phyloP scores from a whole-genome alignment of 768 basidiomycete species.

The Tylopilus intermedius region DNA sequence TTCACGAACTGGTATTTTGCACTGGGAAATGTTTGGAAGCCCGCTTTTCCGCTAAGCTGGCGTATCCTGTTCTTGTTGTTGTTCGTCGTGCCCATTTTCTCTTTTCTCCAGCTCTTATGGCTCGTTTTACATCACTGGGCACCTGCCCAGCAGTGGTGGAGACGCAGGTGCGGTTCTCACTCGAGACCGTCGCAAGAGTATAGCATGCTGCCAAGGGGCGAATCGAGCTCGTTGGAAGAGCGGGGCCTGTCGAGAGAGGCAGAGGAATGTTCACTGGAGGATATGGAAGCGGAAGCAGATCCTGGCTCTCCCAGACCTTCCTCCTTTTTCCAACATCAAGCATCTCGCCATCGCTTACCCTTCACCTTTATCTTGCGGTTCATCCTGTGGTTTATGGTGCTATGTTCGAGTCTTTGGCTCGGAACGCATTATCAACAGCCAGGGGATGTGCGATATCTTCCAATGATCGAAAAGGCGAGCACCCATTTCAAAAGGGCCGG shows the following conservation, averaged over 20 bases:
- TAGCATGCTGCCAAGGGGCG: conserved; percentile 7
- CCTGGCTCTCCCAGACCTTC: neutral
- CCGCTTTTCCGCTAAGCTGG: conserved; percentile 20
- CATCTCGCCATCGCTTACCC: neutral
- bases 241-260: neutral
- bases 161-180: neutral
- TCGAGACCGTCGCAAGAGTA: conserved; percentile 4
- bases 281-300: neutral
- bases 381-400: conserved; percentile 6
- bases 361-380: neutral
- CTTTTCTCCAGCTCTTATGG: conserved; percentile 8
- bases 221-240: conserved; percentile 4
- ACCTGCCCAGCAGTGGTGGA: neutral
- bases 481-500: conserved; percentile 10
- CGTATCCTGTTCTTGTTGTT: conserved; percentile 13
- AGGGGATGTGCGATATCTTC: conserved; percentile 12
- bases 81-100: conserved; percentile 12
- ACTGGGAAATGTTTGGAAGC: conserved; percentile 6
- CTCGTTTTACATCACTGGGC: neutral
- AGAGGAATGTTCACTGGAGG: neutral
- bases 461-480: conserved; percentile 14
- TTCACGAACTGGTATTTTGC: conserved; percentile 11
- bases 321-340: neutral
- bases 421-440: conserved; percentile 1
- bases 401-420: conserved; percentile 3